These are phyloP conservation scores for Henckelia pumila DNA, from an alignment of 257 asterid species.

Conservation along the genomic window DNA sequence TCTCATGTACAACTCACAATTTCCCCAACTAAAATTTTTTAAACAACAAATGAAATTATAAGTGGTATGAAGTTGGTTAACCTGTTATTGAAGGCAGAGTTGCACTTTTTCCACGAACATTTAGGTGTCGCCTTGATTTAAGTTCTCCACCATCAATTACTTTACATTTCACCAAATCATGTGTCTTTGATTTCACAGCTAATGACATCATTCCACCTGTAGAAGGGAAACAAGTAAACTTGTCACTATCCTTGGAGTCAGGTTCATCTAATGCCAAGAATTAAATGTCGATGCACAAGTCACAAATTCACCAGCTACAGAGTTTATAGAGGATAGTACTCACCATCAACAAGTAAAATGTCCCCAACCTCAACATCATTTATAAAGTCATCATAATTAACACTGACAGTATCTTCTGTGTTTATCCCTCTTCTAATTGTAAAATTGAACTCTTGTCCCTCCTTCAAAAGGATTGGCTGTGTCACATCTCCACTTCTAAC, in stretches of 20 bases:
- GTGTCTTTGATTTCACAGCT: constrained; percentile 76
- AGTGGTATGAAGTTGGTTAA: constrained; percentile 26
- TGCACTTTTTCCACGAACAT: constrained; percentile 98
- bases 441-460: constrained; percentile 94
- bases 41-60: constrained; percentile 14
- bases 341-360: constrained; percentile 86
- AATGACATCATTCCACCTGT: constrained; percentile 98
- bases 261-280: constrained; percentile 17
- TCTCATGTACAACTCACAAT: constrained; percentile 8
- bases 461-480: constrained; percentile 68
- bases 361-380: constrained; percentile 91
- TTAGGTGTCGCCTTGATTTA: constrained; percentile 90
- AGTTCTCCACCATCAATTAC: constrained; percentile 97
- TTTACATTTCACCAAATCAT: constrained; percentile 65
- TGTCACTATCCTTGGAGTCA: constrained; percentile 11
- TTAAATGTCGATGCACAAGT: background rate
- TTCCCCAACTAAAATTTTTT: constrained; percentile 5
- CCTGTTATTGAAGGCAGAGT: constrained; percentile 98
- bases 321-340: constrained; percentile 26
- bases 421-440: constrained; percentile 83
- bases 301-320: constrained; percentile 15
- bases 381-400: constrained; percentile 89
- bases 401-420: constrained; percentile 89
- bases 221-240: constrained; percentile 24
- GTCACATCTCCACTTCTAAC: constrained; percentile 98